Conservation (phyloP, 2,329 filamentous ascomycete genomes). For the Hypoxylon sp. region DNA sequence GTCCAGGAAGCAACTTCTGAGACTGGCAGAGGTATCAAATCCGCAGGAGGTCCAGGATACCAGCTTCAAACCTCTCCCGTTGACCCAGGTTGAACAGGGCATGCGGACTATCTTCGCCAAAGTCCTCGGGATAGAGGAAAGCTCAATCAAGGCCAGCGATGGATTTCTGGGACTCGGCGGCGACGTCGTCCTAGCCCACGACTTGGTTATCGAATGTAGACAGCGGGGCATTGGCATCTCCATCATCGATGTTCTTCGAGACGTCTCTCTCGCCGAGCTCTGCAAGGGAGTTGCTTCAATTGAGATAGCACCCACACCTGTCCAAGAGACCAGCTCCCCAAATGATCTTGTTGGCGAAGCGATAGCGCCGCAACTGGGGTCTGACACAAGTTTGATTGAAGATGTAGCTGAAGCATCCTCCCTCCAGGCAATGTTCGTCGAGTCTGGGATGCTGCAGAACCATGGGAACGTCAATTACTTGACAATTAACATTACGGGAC, state of each 20-base stretch:
- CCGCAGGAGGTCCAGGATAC: constrained; percentile 56
- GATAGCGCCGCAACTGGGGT: constrained; percentile 61
- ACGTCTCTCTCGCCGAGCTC: constrained; percentile 62
- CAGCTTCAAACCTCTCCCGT: constrained; percentile 62
- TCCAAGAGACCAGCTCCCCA: constrained; percentile 32
- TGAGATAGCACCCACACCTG: constrained; percentile 42
- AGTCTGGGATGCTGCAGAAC: constrained; percentile 62
- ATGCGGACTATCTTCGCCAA: constrained; percentile 66
- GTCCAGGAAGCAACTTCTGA: constrained; percentile 61
- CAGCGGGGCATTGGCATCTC: constrained; percentile 59
- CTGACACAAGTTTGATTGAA: constrained; percentile 60
- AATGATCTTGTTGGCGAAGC: constrained; percentile 60
- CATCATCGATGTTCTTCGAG: constrained; percentile 61
- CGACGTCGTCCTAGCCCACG: constrained; percentile 61
- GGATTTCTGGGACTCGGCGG: constrained; percentile 65
- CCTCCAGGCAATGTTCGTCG: constrained; percentile 64
- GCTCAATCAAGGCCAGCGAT: constrained; percentile 60
- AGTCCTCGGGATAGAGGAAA: constrained; percentile 59
- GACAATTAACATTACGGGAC: constrained; percentile 63
- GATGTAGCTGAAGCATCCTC: constrained; percentile 66
- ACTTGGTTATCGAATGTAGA: constrained; percentile 63
- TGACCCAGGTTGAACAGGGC: constrained; percentile 63
- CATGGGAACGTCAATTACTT: constrained; percentile 65
- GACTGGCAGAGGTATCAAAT: constrained; percentile 58
- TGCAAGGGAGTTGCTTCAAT: constrained; percentile 55